These are phyloP conservation scores for Ophiostoma sp. DNA, from an alignment of 2,329 filamentous ascomycete genomes.

Conservation along the genomic window DNA sequence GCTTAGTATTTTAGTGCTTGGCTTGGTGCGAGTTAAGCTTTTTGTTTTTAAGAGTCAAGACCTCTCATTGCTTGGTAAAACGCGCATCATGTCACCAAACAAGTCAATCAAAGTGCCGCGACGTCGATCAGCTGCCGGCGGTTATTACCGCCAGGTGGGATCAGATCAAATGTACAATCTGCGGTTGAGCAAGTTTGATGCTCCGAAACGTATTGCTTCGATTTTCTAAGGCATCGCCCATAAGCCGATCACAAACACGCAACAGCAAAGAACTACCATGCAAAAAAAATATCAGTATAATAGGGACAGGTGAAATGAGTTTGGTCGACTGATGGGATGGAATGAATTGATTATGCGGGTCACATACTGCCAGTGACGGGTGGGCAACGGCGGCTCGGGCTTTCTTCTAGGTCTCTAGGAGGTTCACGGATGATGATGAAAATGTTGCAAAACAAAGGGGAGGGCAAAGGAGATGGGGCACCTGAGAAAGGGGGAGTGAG, in stretches of 20 bases:
- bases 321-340: neutral
- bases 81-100: neutral
- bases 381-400: neutral
- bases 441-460: slow-evolving; percentile 5
- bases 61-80: neutral
- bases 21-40: neutral
- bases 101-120: neutral
- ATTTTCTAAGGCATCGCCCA: neutral
- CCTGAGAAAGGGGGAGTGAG: neutral
- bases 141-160: neutral
- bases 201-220: neutral
- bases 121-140: neutral
- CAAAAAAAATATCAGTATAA: neutral
- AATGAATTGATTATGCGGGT: neutral
- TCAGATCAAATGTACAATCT: neutral
- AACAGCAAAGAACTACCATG: neutral
- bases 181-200: neutral
- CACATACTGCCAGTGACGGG: neutral
- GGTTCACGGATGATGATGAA: neutral
- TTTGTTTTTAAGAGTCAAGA: neutral
- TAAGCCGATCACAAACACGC: slow-evolving; percentile 4
- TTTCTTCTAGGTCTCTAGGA: neutral
- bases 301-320: neutral
- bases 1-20: neutral
- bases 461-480: neutral